Conservation (phyloP, 805 yeast genomes). For the Candida ulmi region DNA sequence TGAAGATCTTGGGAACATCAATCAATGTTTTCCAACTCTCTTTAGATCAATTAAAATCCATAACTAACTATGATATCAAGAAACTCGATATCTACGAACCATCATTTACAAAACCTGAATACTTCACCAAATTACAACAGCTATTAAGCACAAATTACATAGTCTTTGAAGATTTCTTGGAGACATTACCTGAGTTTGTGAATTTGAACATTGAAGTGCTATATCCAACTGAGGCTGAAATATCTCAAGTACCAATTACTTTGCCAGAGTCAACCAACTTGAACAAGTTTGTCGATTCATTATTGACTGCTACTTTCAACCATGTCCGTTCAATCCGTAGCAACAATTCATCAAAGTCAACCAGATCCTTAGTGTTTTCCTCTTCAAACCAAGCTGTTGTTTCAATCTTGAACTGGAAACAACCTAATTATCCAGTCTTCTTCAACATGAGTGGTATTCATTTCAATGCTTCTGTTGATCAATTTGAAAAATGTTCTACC, state of each 20-base stretch:
- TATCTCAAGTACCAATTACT: constrained; percentile 34
- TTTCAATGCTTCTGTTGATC: constrained; percentile 21
- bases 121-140: background rate
- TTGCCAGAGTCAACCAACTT: constrained; percentile 41
- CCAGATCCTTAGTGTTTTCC: constrained; percentile 74
- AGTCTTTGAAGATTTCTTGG: constrained; percentile 55
- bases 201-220: constrained; percentile 71
- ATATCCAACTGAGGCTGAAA: constrained; percentile 60
- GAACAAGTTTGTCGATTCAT: constrained; percentile 70
- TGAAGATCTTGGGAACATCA: constrained; percentile 44
- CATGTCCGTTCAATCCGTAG: constrained; percentile 55
- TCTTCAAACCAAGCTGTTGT: constrained; percentile 88
- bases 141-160: constrained; percentile 45
- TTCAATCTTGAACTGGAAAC: constrained; percentile 94
- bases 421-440: constrained; percentile 94
- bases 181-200: constrained; percentile 48
- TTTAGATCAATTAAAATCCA: constrained; percentile 25
- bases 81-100: constrained; percentile 10
- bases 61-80: constrained; percentile 24
- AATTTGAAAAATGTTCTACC: constrained; percentile 33
- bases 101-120: background rate
- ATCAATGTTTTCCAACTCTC: constrained; percentile 57
- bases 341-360: constrained; percentile 23
- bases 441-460: constrained; percentile 71
- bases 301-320: constrained; percentile 66